Conservation (phyloP, 2,329 filamentous ascomycete genomes). For the Trichoderma atroviride region DNA sequence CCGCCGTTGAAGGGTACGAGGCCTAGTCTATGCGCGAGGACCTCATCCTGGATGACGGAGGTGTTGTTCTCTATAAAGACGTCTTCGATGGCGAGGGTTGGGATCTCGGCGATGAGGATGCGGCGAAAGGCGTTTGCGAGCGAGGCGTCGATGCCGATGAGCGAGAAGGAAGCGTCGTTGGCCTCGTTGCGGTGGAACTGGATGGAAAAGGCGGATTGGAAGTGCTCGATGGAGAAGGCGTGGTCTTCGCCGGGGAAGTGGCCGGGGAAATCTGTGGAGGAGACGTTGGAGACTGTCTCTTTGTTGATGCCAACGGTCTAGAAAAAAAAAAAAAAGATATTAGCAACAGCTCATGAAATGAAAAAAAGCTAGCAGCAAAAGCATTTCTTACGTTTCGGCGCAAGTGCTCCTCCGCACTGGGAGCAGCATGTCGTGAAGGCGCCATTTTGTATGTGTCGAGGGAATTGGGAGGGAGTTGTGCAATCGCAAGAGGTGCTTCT, state of each 20-base stretch:
- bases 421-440: constrained; percentile 41
- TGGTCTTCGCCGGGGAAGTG: constrained; percentile 89
- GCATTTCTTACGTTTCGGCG: constrained; percentile 58
- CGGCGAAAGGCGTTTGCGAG: constrained; percentile 97
- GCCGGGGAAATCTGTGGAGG: constrained; percentile 88
- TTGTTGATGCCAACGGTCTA: constrained; percentile 84
- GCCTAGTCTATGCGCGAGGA: constrained; percentile 85
- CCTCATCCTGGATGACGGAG: constrained; percentile 96
- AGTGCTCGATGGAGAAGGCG: constrained; percentile 74
- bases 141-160: constrained; percentile 87
- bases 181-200: constrained; percentile 82
- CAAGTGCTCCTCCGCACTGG: constrained; percentile 60
- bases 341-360: background rate
- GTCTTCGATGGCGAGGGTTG: constrained; percentile 89
- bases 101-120: constrained; percentile 92
- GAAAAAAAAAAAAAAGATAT: background rate
- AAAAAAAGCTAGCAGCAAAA: background rate
- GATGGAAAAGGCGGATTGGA: constrained; percentile 70
- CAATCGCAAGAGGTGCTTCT: constrained; percentile 14
- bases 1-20: constrained; percentile 86
- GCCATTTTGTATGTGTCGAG: constrained; percentile 35
- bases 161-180: constrained; percentile 81
- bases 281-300: constrained; percentile 87
- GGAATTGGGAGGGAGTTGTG: background rate
- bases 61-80: constrained; percentile 97